Percentiles rank a stretch among this genome's conserved stretches.
Evolutionary conservation across 73 alveolate species (phyloP).

Genomic region (Urostyla sp.): DNA sequence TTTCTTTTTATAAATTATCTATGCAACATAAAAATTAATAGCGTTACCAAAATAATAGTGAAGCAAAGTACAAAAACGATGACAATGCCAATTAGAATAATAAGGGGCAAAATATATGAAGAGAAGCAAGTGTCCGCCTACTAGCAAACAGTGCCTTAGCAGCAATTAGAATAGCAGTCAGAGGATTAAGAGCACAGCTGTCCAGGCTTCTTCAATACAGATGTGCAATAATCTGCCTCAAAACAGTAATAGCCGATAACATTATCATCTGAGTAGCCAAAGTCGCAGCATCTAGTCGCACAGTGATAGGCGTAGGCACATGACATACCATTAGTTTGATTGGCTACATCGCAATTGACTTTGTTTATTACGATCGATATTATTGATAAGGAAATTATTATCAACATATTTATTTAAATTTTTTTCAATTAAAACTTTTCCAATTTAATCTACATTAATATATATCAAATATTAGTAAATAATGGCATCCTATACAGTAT

Average conservation of each 20-base stretch:
- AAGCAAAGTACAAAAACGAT: constrained; percentile 57
- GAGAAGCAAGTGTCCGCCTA: constrained; percentile 48
- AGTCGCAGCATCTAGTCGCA: constrained; percentile 59
- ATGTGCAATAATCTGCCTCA: constrained; percentile 20
- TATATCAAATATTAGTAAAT: no score
- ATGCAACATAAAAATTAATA: no score
- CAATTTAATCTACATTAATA: no score
- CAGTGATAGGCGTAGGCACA: constrained; percentile 58
- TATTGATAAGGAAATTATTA: no score
- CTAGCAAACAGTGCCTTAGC: constrained; percentile 71
- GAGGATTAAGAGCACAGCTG: constrained; percentile 49
- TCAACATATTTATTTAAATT: no score
- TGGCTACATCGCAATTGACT: no score
- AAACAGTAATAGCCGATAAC: constrained; percentile 62
- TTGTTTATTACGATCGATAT: no score
- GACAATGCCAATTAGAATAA: constrained; percentile 54
- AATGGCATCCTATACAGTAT: no score
- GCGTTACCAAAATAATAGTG: not conserved
- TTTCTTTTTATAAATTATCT: constrained; percentile 10
- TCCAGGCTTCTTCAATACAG: constrained; percentile 37
- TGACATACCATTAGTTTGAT: constrained; percentile 32
- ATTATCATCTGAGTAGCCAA: constrained; percentile 39
- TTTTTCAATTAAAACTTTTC: no score
- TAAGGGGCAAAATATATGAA: constrained; percentile 61
- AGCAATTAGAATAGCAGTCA: constrained; percentile 63